These are phyloP conservation scores for Chrysoporthe puriensis DNA, from an alignment of 2,329 filamentous ascomycete species.

Conservation along the genomic window DNA sequence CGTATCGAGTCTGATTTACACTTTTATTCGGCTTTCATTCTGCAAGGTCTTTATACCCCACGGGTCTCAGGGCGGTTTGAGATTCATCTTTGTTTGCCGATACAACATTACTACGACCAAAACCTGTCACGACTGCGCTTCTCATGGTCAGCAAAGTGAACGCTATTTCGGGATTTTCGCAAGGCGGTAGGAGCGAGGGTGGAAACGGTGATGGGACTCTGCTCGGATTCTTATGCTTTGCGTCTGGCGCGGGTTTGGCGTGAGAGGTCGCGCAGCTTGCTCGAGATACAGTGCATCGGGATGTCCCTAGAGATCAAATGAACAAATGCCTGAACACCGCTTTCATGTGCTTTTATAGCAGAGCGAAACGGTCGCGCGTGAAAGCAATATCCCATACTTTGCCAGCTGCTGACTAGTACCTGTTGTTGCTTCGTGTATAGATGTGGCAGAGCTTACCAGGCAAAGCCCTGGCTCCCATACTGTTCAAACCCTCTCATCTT, in stretches of 20 bases:
- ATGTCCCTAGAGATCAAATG: background rate
- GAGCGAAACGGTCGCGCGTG: background rate
- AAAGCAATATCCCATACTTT: background rate
- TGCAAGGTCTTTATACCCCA: conserved; percentile 28
- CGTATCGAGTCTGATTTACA: conserved; percentile 15
- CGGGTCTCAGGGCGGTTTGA: conserved; percentile 16
- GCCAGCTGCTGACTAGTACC: background rate
- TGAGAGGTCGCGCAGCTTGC: background rate
- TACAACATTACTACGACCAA: background rate
- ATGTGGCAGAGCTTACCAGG: background rate
- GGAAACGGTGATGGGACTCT: background rate
- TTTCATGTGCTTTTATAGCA: background rate
- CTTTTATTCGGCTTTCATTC: conserved; percentile 17
- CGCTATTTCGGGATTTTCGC: background rate
- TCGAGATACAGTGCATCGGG: background rate
- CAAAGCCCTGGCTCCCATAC: too few relatives aligned
- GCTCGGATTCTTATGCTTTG: background rate
- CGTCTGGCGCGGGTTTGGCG: background rate
- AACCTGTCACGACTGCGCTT: background rate
- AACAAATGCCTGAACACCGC: background rate
- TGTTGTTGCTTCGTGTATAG: background rate
- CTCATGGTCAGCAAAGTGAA: background rate
- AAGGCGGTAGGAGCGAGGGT: background rate
- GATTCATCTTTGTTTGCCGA: background rate
- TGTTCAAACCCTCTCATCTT: too few relatives aligned